Conservation (phyloP, 2,329 filamentous ascomycete genomes). For the Xylaria sp. region DNA sequence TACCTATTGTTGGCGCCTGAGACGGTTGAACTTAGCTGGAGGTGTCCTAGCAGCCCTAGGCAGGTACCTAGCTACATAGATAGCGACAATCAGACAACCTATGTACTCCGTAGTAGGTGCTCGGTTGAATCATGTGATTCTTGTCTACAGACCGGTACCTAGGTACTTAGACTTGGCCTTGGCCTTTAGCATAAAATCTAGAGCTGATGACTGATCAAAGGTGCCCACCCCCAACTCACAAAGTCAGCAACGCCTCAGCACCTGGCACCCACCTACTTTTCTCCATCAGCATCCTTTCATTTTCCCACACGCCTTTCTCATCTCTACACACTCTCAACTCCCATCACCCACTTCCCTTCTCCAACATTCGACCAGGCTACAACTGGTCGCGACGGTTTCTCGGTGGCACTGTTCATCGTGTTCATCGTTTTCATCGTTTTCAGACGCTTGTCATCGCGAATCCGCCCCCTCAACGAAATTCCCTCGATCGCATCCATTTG, state of each 20-base stretch:
- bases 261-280: neutral
- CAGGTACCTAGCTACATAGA: neutral
- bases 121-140: no score
- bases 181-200: no score
- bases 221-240: no score
- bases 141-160: no score
- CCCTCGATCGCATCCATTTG: conserved; percentile 9
- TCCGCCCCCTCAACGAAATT: neutral
- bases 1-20: no score
- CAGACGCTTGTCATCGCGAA: neutral
- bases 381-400: neutral
- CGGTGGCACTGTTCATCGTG: neutral
- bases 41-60: neutral
- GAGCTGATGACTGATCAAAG: no score
- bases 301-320: conserved; percentile 5
- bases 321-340: conserved; percentile 1
- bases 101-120: no score
- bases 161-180: no score
- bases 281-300: conserved; percentile 1
- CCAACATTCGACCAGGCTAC: neutral
- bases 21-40: no score
- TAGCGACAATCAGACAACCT: no score
- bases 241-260: no score
- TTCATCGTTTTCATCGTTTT: neutral
- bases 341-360: neutral